Evolutionary conservation across 2,329 filamentous ascomycete species (phyloP), one percentile per base, ranked within the genome.

Genomic region (Colletotrichum lupini): DNA sequence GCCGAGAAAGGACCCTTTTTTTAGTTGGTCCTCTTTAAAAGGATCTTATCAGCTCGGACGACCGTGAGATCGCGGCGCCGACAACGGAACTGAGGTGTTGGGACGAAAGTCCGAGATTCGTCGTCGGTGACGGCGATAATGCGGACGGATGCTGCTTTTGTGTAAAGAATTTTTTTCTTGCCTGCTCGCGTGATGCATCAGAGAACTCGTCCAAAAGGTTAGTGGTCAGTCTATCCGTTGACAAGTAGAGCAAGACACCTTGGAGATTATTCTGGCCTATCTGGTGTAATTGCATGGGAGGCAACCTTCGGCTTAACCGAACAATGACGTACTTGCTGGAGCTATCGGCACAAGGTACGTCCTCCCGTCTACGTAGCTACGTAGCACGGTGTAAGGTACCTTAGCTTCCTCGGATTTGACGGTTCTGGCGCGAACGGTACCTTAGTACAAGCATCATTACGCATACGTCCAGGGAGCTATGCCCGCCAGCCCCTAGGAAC

Each of bases 381-480:
- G 32, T 35, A 35, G 32, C 12, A 1, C 30, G 32, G 32, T 12
- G 32, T 35, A 35, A 42, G 37, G 37, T 19, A 42, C 37, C 37
- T 42, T 42, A 42, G 37, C 37, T 42, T 74, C 58, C 72, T 67
- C 52, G 61, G 62, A 59, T 64, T 53, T 74, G 63, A 68, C 62
- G 59, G 56, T 58, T 56, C 62, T 74, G 62, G 42, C 61, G 63
- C 57, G 63, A 72, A 19, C 37, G 19, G 37, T 42, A 42, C 37
- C 61, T 28, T 72, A 71, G 71, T 71, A 57, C 67, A 35, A 61
- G 60, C 61, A 73, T 73, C 71, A 73, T 71, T 66, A 61, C 56
- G 60, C 71, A 73, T 62, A 71, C 60, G 58, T 59, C 63, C 55
- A 62, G 63, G 57, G 62, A 74, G 58, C 68, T 59, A 59, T 72